Base-by-base conservation (phyloP, 768 basidiomycete genomes). In the Holtermanniella nyarrowii region DNA sequence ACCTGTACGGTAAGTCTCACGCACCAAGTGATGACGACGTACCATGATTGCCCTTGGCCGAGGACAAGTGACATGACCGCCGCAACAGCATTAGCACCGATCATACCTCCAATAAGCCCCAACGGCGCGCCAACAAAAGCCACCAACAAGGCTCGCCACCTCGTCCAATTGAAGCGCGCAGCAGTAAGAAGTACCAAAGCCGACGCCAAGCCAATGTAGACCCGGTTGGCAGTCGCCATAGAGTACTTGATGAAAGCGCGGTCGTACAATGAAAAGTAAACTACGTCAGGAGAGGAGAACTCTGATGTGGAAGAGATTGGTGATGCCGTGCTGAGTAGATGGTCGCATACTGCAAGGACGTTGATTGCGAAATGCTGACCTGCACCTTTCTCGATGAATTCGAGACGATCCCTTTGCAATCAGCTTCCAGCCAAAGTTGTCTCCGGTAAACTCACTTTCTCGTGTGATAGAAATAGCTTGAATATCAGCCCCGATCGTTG, bases 291-390 rank as follows among this genome's bases (percentile, higher is more conserved):
- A 0, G 84, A 80, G n/a, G 89, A 73, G 7, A 85, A 83, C 0
- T 83, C 49, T 14, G 61, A 50, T 21, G 43, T 16, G 16, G 55
- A 56, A 4, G 64, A 57, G 16, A 72, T 50, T 0, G 69, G 52
- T 0, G 73, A 89, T 5, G 72, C 76, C 1, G 78, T 65, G 0
- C 83, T 82, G 0, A 88, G 82, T 18, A 95, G 78, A 68, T 86
- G 78, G 27, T 76, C 76, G 20, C 93, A 73, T 16, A 95, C 79
- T 0, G 85, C 85, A 13, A 91, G 80, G 2, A 82, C 77, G 58
- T 95, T 95, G 54, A 88, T 85, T 20, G 79, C 89, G 82, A 96
- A 90, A 72, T 95, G 84, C 77, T 89, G 73, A 1, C 88, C 82
- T 1, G 88, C 85, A 11, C 91, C 91, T 4, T 79, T 73, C 63